Evolutionary conservation across 2,329 filamentous ascomycete species (phyloP), one percentile per base, ranked within the genome.

Genomic region (Pestalotiopsis sp.): DNA sequence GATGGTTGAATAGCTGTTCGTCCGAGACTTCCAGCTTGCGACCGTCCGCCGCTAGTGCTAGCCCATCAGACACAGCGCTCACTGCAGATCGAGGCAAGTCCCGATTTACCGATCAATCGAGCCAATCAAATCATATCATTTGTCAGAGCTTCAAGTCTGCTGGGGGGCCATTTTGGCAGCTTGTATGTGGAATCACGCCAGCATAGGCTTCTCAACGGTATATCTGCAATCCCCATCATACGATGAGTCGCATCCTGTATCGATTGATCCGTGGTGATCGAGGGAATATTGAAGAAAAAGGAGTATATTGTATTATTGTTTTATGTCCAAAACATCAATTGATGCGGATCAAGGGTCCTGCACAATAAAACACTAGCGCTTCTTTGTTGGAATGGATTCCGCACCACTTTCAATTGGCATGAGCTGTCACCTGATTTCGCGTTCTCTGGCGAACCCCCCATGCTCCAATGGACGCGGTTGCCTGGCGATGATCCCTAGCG

Each of bases 371-470:
- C 44, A 22, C 44, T 52, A 52, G 44, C 44, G 44, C 56, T 58
- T 26, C 22, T 17, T 35, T 58, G 22, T 35, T 58, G 59, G 38
- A 40, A 35, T 17, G 14, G 48, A 60, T 30, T 30, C 52, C 26
- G 40, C 20, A 39, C 38, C 38, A 11, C 14, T 22, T 63, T 44
- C 26, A 24, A 24, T 17, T 13, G 11, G 20, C 20, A n/a, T 14
- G 35, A n/a, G 14, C n/a, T 6, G 65, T 66, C 65, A 66, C 39
- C 38, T 66, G 65, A 66, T 7, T 62, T 55, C 65, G 65, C 65
- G 65, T 66, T 61, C 10, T 38, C 9, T 66, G 20, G 64, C 11
- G 17, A 24, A 17, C 7, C 20, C 38, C 30, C 24, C 17, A 59
- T 17, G 48, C 26, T 20, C 9, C 9, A 24, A 22, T 17, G 24